These are phyloP conservation scores for Tuctoria greenei DNA, from an alignment of 176 grass and related monocot species.

Conservation along the genomic window DNA sequence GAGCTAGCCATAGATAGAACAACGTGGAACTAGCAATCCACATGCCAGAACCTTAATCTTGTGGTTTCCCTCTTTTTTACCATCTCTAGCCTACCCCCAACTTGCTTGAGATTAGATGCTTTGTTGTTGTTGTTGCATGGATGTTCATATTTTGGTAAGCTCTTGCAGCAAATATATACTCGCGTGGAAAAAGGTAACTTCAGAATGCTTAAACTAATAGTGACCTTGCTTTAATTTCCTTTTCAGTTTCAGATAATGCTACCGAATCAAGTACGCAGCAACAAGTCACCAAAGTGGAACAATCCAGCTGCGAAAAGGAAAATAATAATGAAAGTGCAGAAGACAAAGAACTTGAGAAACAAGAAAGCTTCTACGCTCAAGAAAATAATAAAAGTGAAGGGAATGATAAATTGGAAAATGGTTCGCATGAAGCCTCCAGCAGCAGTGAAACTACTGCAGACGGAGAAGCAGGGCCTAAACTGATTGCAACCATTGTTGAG, in stretches of 20 bases:
- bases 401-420: conserved; percentile 30
- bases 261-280: conserved; percentile 16
- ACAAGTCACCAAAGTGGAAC: background rate
- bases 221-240: background rate
- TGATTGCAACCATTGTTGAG: conserved; percentile 4
- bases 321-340: background rate
- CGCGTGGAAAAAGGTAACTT: background rate
- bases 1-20: too few species aligned
- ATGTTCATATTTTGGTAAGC: background rate
- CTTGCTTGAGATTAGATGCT: too few species aligned
- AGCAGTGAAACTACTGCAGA: background rate
- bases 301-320: conserved; percentile 10
- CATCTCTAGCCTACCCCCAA: too few species aligned
- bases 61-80: too few species aligned
- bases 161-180: background rate
- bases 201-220: background rate
- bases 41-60: too few species aligned
- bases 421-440: conserved; percentile 20
- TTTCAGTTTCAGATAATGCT: conserved; percentile 45
- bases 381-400: conserved; percentile 23
- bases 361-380: conserved; percentile 13
- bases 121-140: background rate
- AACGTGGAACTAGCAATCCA: too few species aligned
- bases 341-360: conserved; percentile 14
- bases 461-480: conserved; percentile 18